Evolutionary conservation across 2,329 filamentous ascomycete genomes (phyloP), one percentile per base, ranked within the genome.

Genomic region (Trichoderma atrobrunneum): DNA sequence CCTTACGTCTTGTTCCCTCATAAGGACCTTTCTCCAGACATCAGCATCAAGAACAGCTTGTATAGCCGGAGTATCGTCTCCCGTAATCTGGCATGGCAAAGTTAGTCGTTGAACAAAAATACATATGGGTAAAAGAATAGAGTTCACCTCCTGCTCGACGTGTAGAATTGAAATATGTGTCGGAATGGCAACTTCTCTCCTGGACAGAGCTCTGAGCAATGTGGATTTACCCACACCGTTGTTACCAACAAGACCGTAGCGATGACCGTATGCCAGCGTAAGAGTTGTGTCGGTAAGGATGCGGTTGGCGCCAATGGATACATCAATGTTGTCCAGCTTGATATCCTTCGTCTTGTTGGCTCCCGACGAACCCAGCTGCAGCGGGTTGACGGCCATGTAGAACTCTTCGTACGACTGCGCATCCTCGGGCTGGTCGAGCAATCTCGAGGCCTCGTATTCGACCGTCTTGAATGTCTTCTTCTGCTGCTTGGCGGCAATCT

Each of bases 211-310:
- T 76, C 96, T 89, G 74, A 99, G 88, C 75, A 99, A 86, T n/a
- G 96, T 99, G 80, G 94, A 94, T 88, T 96, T 95, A 87, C 93
- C 96, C 75, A 99, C 95, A 94, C 96, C 96, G 89, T 99, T 99
- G 87, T 98, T 93, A 87, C 96, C 96, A 76, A 99, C 96, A 75
- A 99, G 86, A 90, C 96, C 96, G 83, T 99, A 99, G 76, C 96
- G 91, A 80, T 95, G 91, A 68, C 95, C 94, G 81, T 97, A 98
- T 0, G 96, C 92, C 75, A 99, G 87, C 1, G 94, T 98, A 72
- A 99, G 85, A 68, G 90, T 93, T 62, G 95, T 97, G 81, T 99
- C 95, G 59, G 92, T 93, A 76, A 98, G 85, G 75, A 99, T 99
- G 73, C 96, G 91, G 78, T 90, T 87, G 71, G 95, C 95, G 74